Conservation (phyloP, 371 early-diverging fungal genomes). For the Haplosporangium sp. region DNA sequence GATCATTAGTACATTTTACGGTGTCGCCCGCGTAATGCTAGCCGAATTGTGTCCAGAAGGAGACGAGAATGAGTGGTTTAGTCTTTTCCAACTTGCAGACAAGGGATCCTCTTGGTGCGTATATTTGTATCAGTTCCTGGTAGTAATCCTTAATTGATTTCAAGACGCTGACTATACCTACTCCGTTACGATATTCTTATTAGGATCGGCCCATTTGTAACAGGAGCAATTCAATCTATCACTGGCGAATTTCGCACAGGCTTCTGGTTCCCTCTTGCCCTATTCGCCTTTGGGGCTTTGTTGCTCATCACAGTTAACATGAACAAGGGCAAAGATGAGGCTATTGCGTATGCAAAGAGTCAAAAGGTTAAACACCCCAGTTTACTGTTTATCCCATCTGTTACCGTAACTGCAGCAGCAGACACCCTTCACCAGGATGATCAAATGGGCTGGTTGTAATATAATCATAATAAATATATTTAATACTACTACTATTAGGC, state of each 20-base stretch:
- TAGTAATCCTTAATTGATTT: neutral
- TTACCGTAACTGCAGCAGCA: conserved; percentile 21
- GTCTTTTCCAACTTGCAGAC: conserved; percentile 70
- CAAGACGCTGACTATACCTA: neutral
- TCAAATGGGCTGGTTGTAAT: neutral
- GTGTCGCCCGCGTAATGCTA: conserved; percentile 69
- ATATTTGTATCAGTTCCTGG: neutral
- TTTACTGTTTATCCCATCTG: conserved; percentile 21
- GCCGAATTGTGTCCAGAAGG: conserved; percentile 69
- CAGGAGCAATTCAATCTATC: conserved; percentile 65
- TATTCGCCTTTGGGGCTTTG: conserved; percentile 59
- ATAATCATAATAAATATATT: neutral
- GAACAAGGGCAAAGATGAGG: conserved; percentile 65
- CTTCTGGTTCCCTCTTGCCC: conserved; percentile 66
- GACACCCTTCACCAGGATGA: conserved; percentile 1
- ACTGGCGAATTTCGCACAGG: conserved; percentile 65
- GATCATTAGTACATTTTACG: conserved; percentile 70
- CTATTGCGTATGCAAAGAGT: conserved; percentile 13
- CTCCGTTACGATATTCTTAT: neutral
- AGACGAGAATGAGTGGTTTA: conserved; percentile 71
- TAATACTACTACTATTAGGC: neutral
- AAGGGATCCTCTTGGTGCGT: conserved; percentile 66
- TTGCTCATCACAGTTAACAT: conserved; percentile 65
- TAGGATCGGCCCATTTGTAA: conserved; percentile 70
- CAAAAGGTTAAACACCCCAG: conserved; percentile 10